phyloP scores from a whole-genome alignment of 805 yeast genomes.

The Naumovozyma baii region DNA sequence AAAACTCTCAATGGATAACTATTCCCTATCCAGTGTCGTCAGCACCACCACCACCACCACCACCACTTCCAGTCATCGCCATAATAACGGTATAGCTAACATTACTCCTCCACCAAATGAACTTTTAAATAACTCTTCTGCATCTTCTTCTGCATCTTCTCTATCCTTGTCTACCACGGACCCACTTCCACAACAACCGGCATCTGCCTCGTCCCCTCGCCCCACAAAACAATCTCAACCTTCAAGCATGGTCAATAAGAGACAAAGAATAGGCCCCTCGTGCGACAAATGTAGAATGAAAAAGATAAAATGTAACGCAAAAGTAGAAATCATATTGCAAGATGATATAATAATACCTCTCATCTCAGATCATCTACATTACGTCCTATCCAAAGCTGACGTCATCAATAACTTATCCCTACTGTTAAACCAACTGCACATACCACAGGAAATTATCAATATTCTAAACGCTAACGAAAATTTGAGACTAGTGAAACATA shows the following conservation, averaged over 20 bases:
- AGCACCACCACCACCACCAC: too few species aligned
- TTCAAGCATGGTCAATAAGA: conserved; percentile 10
- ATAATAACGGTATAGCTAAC: conserved; percentile 2
- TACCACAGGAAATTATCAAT: conserved; percentile 1
- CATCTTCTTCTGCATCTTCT: neutral
- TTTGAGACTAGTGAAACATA: conserved; percentile 18
- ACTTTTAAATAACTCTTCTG: neutral
- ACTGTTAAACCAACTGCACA: conserved; percentile 1
- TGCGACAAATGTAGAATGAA: conserved; percentile 66
- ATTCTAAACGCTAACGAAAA: neutral
- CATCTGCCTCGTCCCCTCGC: neutral
- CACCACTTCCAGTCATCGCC: too few species aligned
- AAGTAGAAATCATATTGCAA: conserved; percentile 36
- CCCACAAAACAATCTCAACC: neutral
- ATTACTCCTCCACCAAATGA: conserved; percentile 8
- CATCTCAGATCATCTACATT: conserved; percentile 16
- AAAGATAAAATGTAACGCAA: conserved; percentile 69
- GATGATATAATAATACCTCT: conserved; percentile 15
- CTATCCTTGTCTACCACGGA: neutral
- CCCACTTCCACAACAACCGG: neutral
- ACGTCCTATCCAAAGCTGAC: conserved; percentile 12
- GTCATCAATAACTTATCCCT: conserved; percentile 1
- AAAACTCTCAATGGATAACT: conserved; percentile 4
- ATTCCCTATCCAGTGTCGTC: neutral
- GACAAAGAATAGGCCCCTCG: conserved; percentile 69